These are phyloP conservation scores for Porphyrellus cyaneotinctus DNA, from an alignment of 768 basidiomycete genomes.

Conservation along the genomic window DNA sequence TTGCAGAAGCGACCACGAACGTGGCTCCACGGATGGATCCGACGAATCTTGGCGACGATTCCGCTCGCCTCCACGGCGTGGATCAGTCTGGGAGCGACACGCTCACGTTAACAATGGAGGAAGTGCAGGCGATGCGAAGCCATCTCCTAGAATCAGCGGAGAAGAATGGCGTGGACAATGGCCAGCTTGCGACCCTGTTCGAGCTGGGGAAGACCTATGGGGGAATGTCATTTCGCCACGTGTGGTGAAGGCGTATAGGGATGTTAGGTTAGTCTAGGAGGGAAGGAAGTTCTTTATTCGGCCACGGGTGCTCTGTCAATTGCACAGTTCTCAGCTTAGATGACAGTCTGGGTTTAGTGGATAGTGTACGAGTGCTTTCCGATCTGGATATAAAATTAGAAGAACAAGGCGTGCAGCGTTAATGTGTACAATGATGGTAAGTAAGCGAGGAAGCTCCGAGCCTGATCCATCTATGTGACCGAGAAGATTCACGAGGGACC, in stretches of 20 bases:
- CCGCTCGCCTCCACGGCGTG: not conserved
- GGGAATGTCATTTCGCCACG: slow-evolving; percentile 23
- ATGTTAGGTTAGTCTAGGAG: not conserved
- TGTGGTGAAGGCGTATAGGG: slow-evolving; percentile 16
- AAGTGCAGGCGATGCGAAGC: slow-evolving; percentile 16
- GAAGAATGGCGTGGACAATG: slow-evolving; percentile 1
- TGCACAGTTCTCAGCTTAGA: not conserved
- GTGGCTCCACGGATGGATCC: not conserved
- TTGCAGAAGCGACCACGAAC: not conserved
- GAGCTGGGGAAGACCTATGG: slow-evolving; percentile 19
- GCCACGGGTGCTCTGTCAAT: not conserved
- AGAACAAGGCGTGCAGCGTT: not conserved
- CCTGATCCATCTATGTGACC: not conserved
- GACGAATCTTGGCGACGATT: not conserved
- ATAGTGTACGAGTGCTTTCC: not conserved
- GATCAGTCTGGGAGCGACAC: slow-evolving; percentile 2
- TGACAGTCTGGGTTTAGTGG: not conserved
- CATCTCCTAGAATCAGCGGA: slow-evolving; percentile 8
- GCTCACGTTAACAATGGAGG: slow-evolving; percentile 17
- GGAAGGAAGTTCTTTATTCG: not conserved
- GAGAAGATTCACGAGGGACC: not conserved
- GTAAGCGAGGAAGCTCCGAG: not conserved
- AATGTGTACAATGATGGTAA: not conserved
- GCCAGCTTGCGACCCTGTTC: slow-evolving; percentile 18
- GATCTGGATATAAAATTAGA: not conserved